Evolutionary conservation across 352 stramenopile species (phyloP), one percentile per base, ranked within the genome.

Genomic region (Pythium monospermum): DNA sequence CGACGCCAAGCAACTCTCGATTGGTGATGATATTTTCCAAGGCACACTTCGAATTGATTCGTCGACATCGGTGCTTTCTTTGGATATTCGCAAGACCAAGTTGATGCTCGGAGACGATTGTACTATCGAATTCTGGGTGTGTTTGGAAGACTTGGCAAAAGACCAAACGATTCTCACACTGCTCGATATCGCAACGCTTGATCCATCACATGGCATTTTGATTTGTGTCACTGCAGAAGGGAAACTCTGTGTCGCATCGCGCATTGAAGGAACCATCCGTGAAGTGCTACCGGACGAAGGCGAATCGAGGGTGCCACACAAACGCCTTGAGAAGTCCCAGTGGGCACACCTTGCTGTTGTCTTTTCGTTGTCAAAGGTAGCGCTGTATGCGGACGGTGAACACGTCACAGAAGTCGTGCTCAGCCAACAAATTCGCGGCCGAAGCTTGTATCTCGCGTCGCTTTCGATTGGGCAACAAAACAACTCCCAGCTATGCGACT

Each of bases 311-410:
- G 7, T 35, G 30, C 7, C 13, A n/a, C n/a, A n/a, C n/a, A n/a
- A n/a, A n/a, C n/a, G n/a, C n/a, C n/a, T n/a, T n/a, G n/a, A n/a
- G 19, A 53, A 46, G 3, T 59, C 57, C 18, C 36, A 76, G 30
- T 88, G 76, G 76, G 22, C 71, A 19, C 76, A 88, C 52, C 37
- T 86, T 13, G 66, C 67, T n/a, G 21, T 85, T 15, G 71, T 88
- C 0, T 63, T 76, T 30, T 66, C 61, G 33, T 71, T 70, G 1
- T 71, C 62, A 0, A 72, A 48, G 27, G 26, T 75, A 0, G 38
- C 32, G 19, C 10, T 84, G 2, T 71, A 73, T n/a, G 64, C 68
- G 32, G 71, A 84, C 43, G 80, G 75, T 3, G 46, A 72, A 3
- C 15, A 63, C 21, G 41, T 58, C 2, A 66, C 46, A 0, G 36